Base-by-base conservation (phyloP, 768 basidiomycete genomes). In the Infundibulicybe gibba region DNA sequence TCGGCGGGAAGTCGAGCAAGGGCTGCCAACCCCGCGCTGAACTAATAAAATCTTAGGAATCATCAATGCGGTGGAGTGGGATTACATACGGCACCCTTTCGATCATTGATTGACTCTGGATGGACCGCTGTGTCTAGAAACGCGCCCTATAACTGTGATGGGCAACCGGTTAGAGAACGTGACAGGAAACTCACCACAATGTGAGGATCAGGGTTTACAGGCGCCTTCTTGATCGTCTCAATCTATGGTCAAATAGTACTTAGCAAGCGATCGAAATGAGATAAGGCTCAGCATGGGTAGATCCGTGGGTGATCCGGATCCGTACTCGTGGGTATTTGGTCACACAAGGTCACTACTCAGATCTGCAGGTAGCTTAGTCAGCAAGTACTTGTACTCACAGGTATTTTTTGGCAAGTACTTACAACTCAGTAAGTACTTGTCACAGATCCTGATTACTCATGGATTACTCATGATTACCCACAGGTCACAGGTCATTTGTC, bases 71-170 rank as follows among this genome's bases (percentile, higher is more conserved):
- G 16, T 38, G n/a, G 17, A 19, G 11, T 19, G n/a, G 14, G 6
- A 38, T 38, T 6, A 32, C 13, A 31, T 30, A 39, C 35, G 32
- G 32, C 43, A 32, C 31, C 34, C 37, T 61, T 53, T 12, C 65
- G 53, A 45, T 67, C 65, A 43, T 67, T 59, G 33, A 66, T 48
- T 16, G 56, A 59, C 39, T 56, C 56, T 25, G 51, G 48, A 20
- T 49, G 21, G n/a, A 49, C 12, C 13, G 39, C 41, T 16, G 25
- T 20, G 32, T 51, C 50, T 16, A 49, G 13, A 34, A 48, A 49
- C 25, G 50, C 50, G 25, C 32, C 47, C 50, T 51, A 25, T 37
- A 16, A 42, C 8, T 25, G 25, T 25, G 25, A 25, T 25, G 3
- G 25, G 25, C 25, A 8, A 8, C 8, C 25, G 8, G 25, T 25